Evolutionary conservation across 345 rosid genomes (phyloP).

Genomic region (Carallia pectinifolia): DNA sequence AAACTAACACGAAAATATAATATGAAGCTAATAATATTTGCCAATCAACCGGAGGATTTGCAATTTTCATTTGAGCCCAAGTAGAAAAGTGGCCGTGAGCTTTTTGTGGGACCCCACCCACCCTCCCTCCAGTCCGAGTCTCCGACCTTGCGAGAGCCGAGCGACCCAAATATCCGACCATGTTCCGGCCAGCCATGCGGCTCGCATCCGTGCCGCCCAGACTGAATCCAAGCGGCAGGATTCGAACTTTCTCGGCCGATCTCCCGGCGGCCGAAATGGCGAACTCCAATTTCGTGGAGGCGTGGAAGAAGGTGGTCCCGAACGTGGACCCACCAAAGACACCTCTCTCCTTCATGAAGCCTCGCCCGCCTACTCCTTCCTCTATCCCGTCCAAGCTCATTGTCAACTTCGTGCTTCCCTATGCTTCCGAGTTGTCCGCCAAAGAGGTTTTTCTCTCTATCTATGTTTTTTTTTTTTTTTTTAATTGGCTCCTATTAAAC

Average conservation of each 20-base stretch:
- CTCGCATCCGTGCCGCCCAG: slow-evolving; percentile 13
- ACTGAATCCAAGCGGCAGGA: slow-evolving; percentile 1
- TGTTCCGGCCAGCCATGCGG: slow-evolving; percentile 36
- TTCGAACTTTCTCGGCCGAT: slow-evolving; percentile 36
- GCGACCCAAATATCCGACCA: slow-evolving; percentile 30
- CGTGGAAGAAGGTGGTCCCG: slow-evolving; percentile 47
- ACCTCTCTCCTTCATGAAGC: slow-evolving; percentile 44
- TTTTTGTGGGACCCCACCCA: neutral
- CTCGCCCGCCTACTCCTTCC: slow-evolving; percentile 35
- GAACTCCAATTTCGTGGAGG: slow-evolving; percentile 36
- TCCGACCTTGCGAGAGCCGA: slow-evolving; percentile 48
- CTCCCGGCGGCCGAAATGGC: slow-evolving; percentile 25
- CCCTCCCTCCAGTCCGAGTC: neutral
- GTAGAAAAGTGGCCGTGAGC: too few relatives aligned
- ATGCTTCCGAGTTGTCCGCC: slow-evolving; percentile 38
- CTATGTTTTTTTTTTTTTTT: neutral
- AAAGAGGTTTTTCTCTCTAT: slow-evolving; percentile 33
- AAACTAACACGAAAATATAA: too few relatives aligned
- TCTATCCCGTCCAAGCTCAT: slow-evolving; percentile 52
- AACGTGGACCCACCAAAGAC: slow-evolving; percentile 46
- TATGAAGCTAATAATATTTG: too few relatives aligned
- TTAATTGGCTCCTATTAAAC: neutral
- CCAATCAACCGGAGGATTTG: too few relatives aligned
- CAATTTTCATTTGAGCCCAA: too few relatives aligned
- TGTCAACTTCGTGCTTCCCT: slow-evolving; percentile 52